Conservation (phyloP, 345 rosid genomes). For the Hirschfeldia incana region DNA sequence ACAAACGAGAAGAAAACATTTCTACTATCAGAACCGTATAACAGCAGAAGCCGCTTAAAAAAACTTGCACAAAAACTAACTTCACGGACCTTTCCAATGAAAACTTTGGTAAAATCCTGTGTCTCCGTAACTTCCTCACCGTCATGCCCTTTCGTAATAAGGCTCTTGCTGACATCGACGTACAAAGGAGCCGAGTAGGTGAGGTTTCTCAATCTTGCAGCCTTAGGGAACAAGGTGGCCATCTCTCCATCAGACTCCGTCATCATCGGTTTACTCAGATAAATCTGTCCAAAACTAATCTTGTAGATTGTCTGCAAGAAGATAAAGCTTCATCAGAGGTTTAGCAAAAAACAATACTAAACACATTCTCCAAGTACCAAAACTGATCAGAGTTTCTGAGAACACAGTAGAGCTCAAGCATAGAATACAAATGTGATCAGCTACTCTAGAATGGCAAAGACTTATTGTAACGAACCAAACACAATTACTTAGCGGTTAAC, state of each 20-base stretch:
- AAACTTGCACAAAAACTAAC: slow-evolving; percentile 5
- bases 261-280: slow-evolving; percentile 99
- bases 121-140: slow-evolving; percentile 97
- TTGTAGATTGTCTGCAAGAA: slow-evolving; percentile 83
- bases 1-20: slow-evolving; percentile 4
- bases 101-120: slow-evolving; percentile 90
- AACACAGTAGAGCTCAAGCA: background rate
- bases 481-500: too few relatives aligned
- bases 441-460: background rate
- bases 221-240: slow-evolving; percentile 94
- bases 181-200: slow-evolving; percentile 95
- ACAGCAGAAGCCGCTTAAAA: background rate
- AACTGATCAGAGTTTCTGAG: background rate
- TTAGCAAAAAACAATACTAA: background rate
- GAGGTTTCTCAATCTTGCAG: slow-evolving; percentile 96
- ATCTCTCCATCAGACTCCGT: slow-evolving; percentile 98
- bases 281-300: slow-evolving; percentile 93
- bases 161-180: slow-evolving; percentile 90
- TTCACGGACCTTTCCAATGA: slow-evolving; percentile 79
- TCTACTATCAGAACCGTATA: background rate
- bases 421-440: background rate
- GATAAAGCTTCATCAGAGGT: slow-evolving; percentile 20
- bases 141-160: slow-evolving; percentile 94
- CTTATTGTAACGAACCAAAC: slow-evolving; percentile 2
- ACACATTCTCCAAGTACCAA: background rate